Evolutionary conservation across 129 eudicot genomes (phyloP).

Genomic region (Mikania micrantha): DNA sequence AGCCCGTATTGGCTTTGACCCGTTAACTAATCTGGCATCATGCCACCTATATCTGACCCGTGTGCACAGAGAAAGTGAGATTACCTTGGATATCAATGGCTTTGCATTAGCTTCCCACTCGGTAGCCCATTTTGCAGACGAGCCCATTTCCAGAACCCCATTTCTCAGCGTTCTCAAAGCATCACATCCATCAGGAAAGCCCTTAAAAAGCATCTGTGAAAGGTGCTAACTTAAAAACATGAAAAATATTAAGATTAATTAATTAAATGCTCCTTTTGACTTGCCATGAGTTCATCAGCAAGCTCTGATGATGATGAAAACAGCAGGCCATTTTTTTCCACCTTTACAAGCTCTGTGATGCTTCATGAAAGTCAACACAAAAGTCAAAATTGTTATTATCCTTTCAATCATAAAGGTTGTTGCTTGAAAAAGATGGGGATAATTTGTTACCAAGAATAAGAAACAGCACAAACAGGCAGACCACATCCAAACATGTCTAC

Average conservation of each 20-base stretch:
- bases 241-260: neutral
- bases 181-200: conserved; percentile 65
- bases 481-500: conserved; percentile 99
- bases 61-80: conserved; percentile 9
- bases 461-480: conserved; percentile 90
- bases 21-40: neutral
- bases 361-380: conserved; percentile 28
- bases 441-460: conserved; percentile 78
- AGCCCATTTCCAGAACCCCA: conserved; percentile 54
- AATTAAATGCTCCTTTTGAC: neutral
- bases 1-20: neutral
- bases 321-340: conserved; percentile 74
- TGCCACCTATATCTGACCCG: neutral
- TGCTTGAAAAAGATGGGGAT: neutral
- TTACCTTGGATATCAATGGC: conserved; percentile 76
- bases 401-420: neutral
- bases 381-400: neutral
- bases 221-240: neutral
- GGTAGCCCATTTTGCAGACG: conserved; percentile 76
- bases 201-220: conserved; percentile 81
- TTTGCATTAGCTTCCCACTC: conserved; percentile 89
- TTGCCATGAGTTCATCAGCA: conserved; percentile 90
- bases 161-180: conserved; percentile 46
- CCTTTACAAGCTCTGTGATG: conserved; percentile 86
- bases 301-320: conserved; percentile 87